Evolutionary conservation across 805 yeast genomes (phyloP).

Genomic region (Metschnikowia colocasiae): DNA sequence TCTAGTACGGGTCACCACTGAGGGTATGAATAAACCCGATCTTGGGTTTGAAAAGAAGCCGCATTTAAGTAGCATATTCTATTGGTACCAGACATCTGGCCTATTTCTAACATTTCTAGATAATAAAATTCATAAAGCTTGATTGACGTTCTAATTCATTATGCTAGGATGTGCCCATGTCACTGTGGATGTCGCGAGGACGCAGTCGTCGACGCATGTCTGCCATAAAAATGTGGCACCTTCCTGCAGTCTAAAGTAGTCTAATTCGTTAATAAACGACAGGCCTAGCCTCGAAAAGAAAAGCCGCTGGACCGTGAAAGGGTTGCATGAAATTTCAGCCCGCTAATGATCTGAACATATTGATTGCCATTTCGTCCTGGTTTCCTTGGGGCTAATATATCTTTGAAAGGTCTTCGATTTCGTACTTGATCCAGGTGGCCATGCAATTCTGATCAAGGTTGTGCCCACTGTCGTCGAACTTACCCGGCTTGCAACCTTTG

Average conservation of each 20-base stretch:
- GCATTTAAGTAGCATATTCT: neutral
- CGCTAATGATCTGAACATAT: neutral
- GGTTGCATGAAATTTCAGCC: neutral
- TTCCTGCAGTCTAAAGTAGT: neutral
- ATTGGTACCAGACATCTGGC: neutral
- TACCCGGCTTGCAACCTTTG: conserved; percentile 51
- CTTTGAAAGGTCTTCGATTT: conserved; percentile 21
- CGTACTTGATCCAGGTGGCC: conserved; percentile 60
- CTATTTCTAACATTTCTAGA: neutral
- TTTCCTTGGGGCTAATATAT: conserved; percentile 4
- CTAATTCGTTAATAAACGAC: neutral
- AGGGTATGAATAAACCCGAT: neutral
- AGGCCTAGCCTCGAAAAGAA: neutral
- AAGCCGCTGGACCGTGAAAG: neutral
- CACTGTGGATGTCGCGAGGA: conserved; percentile 2
- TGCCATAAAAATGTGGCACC: conserved; percentile 1
- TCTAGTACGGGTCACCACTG: neutral
- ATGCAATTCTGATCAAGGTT: conserved; percentile 70
- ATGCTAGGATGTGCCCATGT: neutral
- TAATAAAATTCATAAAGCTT: neutral
- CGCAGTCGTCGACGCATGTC: neutral
- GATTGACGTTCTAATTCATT: neutral
- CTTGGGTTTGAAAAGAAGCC: neutral
- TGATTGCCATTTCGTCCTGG: neutral
- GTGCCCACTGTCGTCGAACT: conserved; percentile 49